Evolutionary conservation across 257 asterid species (phyloP), one percentile per base, ranked within the genome.

Genomic region (Euphrasia confusa): DNA sequence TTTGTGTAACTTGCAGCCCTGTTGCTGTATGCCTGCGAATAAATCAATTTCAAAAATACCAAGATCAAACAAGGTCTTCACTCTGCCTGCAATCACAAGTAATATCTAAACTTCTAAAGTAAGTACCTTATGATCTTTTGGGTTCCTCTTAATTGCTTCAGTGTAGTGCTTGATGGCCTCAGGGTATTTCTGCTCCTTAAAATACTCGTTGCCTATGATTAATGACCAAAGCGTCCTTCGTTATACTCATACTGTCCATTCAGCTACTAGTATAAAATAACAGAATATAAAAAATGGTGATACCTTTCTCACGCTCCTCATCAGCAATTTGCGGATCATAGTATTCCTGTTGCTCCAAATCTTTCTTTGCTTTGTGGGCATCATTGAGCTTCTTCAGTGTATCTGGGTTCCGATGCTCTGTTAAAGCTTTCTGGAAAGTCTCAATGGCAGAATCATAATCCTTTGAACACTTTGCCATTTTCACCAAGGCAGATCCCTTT

Each of bases 271-370:
- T 15, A 50, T 14, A 4, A 70, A 17, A 11, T 10, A 24, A 52
- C 7, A 12, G 4, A 15, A 14, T 45, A 15, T 15, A 55, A 8
- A 27, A 27, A 4, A 8, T 8, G 24, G 14, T 35, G 32, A 57
- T 68, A 88, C 98, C 99, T 81, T 89, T 89, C 80, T 92, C 99
- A 13, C 97, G 97, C 84, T 92, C 97, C 67, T 89, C 99, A 24
- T 92, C 99, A 15, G 97, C 97, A 47, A 84, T 64, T 45, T 84
- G 80, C 5, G 99, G 99, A 73, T 84, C 84, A 50, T 78, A 89
- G 68, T 84, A 92, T 53, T 89, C 97, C 33, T 81, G 90, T 66
- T 89, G 96, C 78, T 92, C 99, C 7, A 89, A 77, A 5, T 89
- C 97, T 73, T 86, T 92, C 88, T 83, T 92, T 39, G 97, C 97